Base-by-base conservation (phyloP, 805 yeast genomes). In the Metschnikowia orientalis region DNA sequence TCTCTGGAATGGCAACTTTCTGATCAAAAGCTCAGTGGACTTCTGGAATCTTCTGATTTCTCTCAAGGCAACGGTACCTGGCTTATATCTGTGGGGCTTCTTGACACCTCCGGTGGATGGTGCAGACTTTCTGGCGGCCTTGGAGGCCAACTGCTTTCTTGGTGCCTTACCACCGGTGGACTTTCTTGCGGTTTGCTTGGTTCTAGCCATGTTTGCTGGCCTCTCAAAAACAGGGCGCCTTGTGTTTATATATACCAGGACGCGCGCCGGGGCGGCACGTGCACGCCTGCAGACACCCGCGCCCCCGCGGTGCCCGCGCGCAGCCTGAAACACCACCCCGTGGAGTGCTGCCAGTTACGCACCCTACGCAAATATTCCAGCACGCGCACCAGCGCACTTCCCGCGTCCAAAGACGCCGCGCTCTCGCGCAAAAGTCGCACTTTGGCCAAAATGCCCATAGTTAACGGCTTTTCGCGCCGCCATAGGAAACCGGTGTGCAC, bases 161-260 rank as follows among this genome's bases (percentile, higher is more conserved):
- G 70, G 70, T 42, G 70, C 70, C 53, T 64, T 64, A 57, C 70
- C 70, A 59, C 70, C 70, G 43, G 70, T 64, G 39, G 70, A 64
- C 54, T 64, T 64, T 64, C 70, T 64, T 37, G 70, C 70, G 30
- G 70, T 64, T 61, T 64, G 70, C 44, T 64, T 64, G 37, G 70
- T 64, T 64, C 70, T 64, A 48, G 70, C 70, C 70, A 64, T 64
- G 28, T 8, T 23, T 18, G 13, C 13, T n/a, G n/a, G n/a, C n/a
- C n/a, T n/a, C n/a, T n/a, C n/a, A n/a, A n/a, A n/a, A n/a, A n/a
- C n/a, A n/a, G n/a, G n/a, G n/a, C n/a, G n/a, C n/a, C 13, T 27
- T 18, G 20, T 26, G 32, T 12, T 33, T 26, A 26, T 30, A 24
- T 23, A 25, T n/a, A n/a, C n/a, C n/a, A n/a, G n/a, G n/a, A n/a